Evolutionary conservation across 1,284 basidiomycete genomes (phyloP).

Genomic region (Mycosarcoma mackinlayi): DNA sequence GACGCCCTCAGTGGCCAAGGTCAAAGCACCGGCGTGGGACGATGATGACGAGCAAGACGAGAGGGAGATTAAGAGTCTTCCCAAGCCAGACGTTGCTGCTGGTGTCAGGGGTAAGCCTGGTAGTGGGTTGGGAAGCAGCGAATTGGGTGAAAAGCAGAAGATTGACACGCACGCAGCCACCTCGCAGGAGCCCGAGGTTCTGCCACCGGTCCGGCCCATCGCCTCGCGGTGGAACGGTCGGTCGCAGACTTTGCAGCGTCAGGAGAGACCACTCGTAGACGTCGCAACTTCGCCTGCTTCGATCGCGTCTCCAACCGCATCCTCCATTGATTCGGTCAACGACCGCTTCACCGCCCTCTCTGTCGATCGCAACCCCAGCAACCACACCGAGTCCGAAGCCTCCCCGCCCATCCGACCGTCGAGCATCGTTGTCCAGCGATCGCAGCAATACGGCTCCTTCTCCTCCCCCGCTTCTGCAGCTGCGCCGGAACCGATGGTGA

Average conservation of each 20-base stretch:
- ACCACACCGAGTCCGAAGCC: not conserved
- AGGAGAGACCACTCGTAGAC: conserved; percentile 19
- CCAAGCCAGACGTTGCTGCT: conserved; percentile 24
- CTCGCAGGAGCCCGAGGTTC: not conserved
- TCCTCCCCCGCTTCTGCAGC: not conserved
- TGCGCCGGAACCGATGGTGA: conserved; percentile 8
- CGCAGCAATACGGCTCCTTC: not conserved
- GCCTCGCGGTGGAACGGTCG: conserved; percentile 5
- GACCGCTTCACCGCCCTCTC: conserved; percentile 7
- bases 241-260: not conserved
- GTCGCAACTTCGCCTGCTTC: conserved; percentile 11
- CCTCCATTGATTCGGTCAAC: conserved; percentile 4
- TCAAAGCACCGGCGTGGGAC: conserved; percentile 55
- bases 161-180: too few relatives aligned
- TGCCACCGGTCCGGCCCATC: not conserved
- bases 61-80: conserved; percentile 43
- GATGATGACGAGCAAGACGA: conserved; percentile 55
- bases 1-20: conserved; percentile 1
- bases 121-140: too few relatives aligned
- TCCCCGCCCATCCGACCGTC: not conserved
- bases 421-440: conserved; percentile 5
- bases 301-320: too few relatives aligned
- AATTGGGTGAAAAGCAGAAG: too few relatives aligned
- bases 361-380: not conserved
- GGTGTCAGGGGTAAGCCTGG: not conserved